Evolutionary conservation across 2,329 filamentous ascomycete species (phyloP), one percentile per base, ranked within the genome.

Genomic region (Cordyceps cateniannulata): DNA sequence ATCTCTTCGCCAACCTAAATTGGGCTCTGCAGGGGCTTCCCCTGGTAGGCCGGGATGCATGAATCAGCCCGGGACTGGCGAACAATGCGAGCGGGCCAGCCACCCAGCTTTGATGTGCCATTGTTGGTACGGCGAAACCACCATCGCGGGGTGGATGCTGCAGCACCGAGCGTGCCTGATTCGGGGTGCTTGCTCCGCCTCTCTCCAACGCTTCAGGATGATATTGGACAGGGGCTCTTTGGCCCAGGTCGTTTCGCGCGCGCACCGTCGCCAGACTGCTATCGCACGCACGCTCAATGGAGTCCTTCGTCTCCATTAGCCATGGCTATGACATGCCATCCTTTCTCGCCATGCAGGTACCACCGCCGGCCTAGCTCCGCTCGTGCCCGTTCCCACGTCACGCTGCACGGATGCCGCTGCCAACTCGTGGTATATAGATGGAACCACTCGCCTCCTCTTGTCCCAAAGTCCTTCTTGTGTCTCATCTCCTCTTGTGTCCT

Each of bases 391-490:
- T 42, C 24, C 25, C 47, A 59, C 24, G 24, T 18, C 25, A n/a
- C 1, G 18, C 47, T 29, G n/a, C 47, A 44, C 47, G 42, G 47
- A 51, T 53, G 49, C 27, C 49, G 40, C 24, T 47, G 49, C 40
- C 48, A 47, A 25, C 48, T 47, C 27, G 25, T 47, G 24, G 57
- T 63, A 63, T 63, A 63, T 63, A 62, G 61, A 55, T 57, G 44
- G 47, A 52, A 38, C 49, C 32, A 24, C 27, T 61, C 59, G 51
- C 58, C 51, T 22, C 48, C 40, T 58, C 45, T 38, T 45, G 22
- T 48, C 51, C 49, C 38, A 44, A 0, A 14, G 32, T 25, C 27
- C 35, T 8, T 47, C 49, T 38, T 53, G 57, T 53, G 40, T 57
- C 44, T 52, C 53, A 53, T 61, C 47, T 61, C 3, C 61, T 61